Evolutionary conservation across 108 stramenopile genomes (phyloP).

Genomic region (Poteriospumella lacustris): DNA sequence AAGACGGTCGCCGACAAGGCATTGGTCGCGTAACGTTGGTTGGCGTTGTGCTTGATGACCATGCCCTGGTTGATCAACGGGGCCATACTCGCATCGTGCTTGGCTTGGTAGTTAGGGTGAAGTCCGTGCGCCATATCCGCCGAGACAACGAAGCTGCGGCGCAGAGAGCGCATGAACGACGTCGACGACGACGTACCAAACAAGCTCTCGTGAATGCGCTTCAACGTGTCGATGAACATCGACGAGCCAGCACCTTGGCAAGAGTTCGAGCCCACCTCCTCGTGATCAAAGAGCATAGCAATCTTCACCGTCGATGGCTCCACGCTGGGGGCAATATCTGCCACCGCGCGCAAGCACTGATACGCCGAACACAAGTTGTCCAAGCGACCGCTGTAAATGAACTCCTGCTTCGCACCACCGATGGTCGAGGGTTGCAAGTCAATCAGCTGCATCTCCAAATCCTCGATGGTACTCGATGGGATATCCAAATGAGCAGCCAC

Average conservation of each 20-base stretch:
- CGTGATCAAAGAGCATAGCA: conserved; percentile 91
- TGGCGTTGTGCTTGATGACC: conserved; percentile 94
- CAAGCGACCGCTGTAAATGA: conserved; percentile 80
- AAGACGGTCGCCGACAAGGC: conserved; percentile 75
- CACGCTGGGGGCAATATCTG: neutral
- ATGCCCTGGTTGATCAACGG: conserved; percentile 87
- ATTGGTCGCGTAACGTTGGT: conserved; percentile 92
- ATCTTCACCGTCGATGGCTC: conserved; percentile 51
- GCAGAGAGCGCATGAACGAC: conserved; percentile 35
- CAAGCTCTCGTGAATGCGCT: conserved; percentile 55
- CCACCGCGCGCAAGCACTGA: conserved; percentile 33
- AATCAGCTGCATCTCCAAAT: conserved; percentile 84
- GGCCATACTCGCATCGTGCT: conserved; percentile 83
- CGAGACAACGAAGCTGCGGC: conserved; percentile 67
- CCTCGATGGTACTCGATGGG: conserved; percentile 58
- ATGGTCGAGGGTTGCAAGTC: conserved; percentile 79
- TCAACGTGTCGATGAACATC: conserved; percentile 68
- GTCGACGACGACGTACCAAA: conserved; percentile 23
- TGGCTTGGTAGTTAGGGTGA: conserved; percentile 90
- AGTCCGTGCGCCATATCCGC: conserved; percentile 93
- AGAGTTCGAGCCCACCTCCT: conserved; percentile 79
- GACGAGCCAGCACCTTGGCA: conserved; percentile 73
- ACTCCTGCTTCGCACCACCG: conserved; percentile 76
- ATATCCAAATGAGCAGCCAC: neutral
- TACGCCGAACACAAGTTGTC: conserved; percentile 92